A percentile compares a stretch with the other conserved stretches of the same genome.
Evolutionary conservation across 768 basidiomycete genomes (phyloP).

Genomic region (Porphyrellus cyaneotinctus): DNA sequence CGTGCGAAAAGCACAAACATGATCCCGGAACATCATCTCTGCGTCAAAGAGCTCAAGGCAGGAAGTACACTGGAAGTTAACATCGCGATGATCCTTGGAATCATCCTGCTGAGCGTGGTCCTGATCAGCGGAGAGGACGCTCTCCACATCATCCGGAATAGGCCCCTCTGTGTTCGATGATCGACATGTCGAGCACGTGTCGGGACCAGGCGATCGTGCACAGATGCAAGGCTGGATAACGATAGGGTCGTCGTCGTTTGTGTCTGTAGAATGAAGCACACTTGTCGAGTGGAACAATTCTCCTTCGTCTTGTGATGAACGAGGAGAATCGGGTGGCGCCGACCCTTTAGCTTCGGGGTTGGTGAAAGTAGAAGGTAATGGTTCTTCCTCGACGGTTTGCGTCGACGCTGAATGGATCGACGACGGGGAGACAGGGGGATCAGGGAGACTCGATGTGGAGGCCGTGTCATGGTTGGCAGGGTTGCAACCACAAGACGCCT

Average conservation of each 20-base stretch:
- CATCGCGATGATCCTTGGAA: not conserved
- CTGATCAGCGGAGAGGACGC: not conserved
- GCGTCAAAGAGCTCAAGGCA: slow-evolving; percentile 18
- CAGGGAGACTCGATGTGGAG: not conserved
- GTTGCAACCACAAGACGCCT: not conserved
- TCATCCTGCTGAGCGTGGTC: not conserved
- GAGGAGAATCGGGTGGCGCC: not conserved
- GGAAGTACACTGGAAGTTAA: slow-evolving; percentile 9
- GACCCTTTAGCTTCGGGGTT: not conserved
- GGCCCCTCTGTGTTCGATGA: not conserved
- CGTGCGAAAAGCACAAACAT: slow-evolving; percentile 13
- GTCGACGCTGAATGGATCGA: not conserved
- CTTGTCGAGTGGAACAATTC: slow-evolving; percentile 10
- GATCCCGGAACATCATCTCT: slow-evolving; percentile 4
- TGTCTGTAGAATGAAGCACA: not conserved
- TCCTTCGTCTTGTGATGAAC: slow-evolving; percentile 5
- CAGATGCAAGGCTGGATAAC: not conserved
- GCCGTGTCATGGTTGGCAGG: not conserved
- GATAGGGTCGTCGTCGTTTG: not conserved
- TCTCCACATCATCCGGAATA: not conserved
- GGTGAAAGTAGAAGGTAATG: not conserved
- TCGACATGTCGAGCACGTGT: slow-evolving; percentile 9
- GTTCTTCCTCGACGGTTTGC: not conserved
- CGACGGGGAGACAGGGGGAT: not conserved
- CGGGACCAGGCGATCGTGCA: not conserved